Evolutionary conservation across 176 grass and related monocot species (phyloP).

Genomic region (Aegilops longissima): DNA sequence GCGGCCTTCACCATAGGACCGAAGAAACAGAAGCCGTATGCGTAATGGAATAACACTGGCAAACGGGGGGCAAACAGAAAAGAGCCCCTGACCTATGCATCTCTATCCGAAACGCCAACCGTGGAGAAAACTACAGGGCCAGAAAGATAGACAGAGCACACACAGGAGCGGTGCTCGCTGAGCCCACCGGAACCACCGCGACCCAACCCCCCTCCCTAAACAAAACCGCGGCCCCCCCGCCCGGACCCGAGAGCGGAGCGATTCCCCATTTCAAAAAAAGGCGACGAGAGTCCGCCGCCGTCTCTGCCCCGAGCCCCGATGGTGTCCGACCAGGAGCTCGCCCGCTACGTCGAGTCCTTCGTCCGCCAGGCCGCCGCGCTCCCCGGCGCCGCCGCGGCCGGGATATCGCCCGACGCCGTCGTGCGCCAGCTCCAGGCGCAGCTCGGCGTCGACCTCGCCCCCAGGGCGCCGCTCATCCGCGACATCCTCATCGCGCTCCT

Average conservation of each 20-base stretch:
- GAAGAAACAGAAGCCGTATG: not conserved
- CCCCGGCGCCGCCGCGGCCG: slow-evolving; percentile 8
- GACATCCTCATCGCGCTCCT: slow-evolving; percentile 76
- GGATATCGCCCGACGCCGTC: slow-evolving; percentile 52
- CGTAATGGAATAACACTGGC: not conserved
- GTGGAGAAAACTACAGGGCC: slow-evolving; percentile 13
- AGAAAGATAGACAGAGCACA: not conserved
- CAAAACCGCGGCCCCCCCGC: slow-evolving; percentile 11
- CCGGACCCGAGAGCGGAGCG: slow-evolving; percentile 10
- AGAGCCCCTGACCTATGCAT: not conserved
- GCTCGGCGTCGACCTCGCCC: slow-evolving; percentile 80
- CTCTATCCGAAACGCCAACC: not conserved
- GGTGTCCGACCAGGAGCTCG: slow-evolving; percentile 91
- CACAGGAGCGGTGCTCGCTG: not conserved
- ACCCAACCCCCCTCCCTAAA: slow-evolving; percentile 8
- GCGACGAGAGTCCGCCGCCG: not conserved
- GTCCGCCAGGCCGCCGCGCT: slow-evolving; percentile 53
- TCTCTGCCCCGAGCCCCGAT: slow-evolving; percentile 28
- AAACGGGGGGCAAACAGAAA: not conserved
- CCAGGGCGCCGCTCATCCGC: slow-evolving; percentile 75
- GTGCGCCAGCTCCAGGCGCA: slow-evolving; percentile 62
- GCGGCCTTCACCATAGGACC: too few relatives aligned
- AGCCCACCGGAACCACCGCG: slow-evolving; percentile 27
- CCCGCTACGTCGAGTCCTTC: slow-evolving; percentile 68
- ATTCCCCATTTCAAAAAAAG: slow-evolving; percentile 53